phyloP scores from a whole-genome alignment of 371 early-diverging fungal genomes.

The Lichtheimia ornata region DNA sequence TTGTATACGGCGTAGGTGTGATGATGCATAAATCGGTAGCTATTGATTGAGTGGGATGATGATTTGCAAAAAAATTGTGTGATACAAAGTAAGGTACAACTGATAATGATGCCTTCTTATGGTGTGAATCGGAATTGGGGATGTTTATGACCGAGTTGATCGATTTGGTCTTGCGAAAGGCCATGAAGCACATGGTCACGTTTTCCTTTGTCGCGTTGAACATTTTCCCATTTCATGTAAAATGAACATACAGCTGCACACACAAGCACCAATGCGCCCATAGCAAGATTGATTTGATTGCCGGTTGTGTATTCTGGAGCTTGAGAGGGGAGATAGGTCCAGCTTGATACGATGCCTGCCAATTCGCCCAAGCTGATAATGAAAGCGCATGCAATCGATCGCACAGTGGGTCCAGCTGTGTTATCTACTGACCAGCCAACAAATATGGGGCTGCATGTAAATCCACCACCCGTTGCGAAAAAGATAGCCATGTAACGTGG shows the following conservation, averaged over 20 bases:
- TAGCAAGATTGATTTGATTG: conserved; percentile 23
- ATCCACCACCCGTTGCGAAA: conserved; percentile 26
- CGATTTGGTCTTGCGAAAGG: conserved; percentile 19
- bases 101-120: not conserved
- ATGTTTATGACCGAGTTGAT: conserved; percentile 28
- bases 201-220: conserved; percentile 19
- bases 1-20: too few relatives aligned
- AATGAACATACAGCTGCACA: conserved; percentile 9
- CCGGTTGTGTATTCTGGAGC: conserved; percentile 25
- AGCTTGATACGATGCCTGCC: conserved; percentile 26
- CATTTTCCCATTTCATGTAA: conserved; percentile 18
- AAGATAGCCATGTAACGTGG: conserved; percentile 28
- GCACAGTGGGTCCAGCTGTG: conserved; percentile 24
- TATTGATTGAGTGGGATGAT: too few relatives aligned
- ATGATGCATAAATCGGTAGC: too few relatives aligned
- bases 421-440: conserved; percentile 29
- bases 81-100: too few relatives aligned
- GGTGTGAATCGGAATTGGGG: conserved; percentile 29
- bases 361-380: conserved; percentile 17
- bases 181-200: conserved; percentile 20
- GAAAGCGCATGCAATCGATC: conserved; percentile 24
- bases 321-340: conserved; percentile 27
- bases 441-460: conserved; percentile 25
- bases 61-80: too few relatives aligned
- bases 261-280: conserved; percentile 16